Conservation (phyloP, 1,284 basidiomycete genomes). For the Psilocybe mexicana region DNA sequence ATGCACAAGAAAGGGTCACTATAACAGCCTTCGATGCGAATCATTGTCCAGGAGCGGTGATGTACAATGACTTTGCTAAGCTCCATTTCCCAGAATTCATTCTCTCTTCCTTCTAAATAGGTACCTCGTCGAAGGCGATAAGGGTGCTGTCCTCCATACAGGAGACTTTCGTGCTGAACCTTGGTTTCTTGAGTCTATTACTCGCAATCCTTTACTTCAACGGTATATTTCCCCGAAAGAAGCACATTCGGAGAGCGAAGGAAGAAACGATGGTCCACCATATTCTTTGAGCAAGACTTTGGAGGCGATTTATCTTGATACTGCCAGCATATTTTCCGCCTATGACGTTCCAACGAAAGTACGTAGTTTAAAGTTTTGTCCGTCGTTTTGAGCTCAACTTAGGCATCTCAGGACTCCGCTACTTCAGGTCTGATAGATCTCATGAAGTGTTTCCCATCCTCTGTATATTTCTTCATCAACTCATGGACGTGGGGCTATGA, state of each 20-base stretch:
- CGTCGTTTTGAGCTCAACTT: no score
- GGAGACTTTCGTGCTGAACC: constrained; percentile 90
- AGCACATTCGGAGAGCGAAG: constrained; percentile 3
- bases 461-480: constrained; percentile 85
- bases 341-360: constrained; percentile 77
- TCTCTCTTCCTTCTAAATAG: constrained; percentile 39
- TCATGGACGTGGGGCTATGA: constrained; percentile 95
- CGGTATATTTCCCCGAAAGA: constrained; percentile 55
- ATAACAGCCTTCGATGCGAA: constrained; percentile 90
- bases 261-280: constrained; percentile 1
- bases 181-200: constrained; percentile 70
- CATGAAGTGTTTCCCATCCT: constrained; percentile 65
- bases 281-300: constrained; percentile 44
- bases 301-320: constrained; percentile 88
- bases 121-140: constrained; percentile 82
- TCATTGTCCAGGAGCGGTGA: constrained; percentile 91
- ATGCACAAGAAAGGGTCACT: constrained; percentile 56
- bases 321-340: constrained; percentile 64
- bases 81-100: not conserved
- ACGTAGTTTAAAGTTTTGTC: constrained; percentile 9
- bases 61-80: constrained; percentile 52
- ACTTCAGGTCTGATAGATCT: constrained; percentile 67
- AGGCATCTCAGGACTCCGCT: constrained; percentile 55
- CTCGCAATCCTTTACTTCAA: constrained; percentile 68
- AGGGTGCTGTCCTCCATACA: constrained; percentile 82